Base-by-base conservation (phyloP, 257 asterid genomes). In the Solanum pennellii region DNA sequence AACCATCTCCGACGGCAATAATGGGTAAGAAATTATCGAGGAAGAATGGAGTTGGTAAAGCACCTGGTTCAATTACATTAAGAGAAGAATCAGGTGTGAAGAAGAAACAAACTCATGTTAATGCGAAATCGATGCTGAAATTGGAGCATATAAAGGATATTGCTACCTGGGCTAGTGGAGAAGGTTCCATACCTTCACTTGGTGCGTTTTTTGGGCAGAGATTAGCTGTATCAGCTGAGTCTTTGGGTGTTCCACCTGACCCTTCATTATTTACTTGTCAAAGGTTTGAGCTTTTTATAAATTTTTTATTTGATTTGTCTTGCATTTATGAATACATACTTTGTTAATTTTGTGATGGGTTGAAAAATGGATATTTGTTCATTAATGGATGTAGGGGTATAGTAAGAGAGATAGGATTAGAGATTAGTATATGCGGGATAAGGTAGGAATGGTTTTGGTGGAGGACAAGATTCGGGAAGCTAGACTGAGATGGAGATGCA, bases 161-260 rank as follows among this genome's bases (percentile, higher is more conserved):
- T 44, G 94, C 98, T 12, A 27, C 85, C 10, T 94, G 98, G 96
- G 92, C 92, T 11, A 90, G 89, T 39, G 76, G 49, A 3, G 92
- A 93, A 89, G 88, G 92, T 60, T 89, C 91, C 39, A 62, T 96
- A 47, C 92, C 95, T 69, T 87, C 94, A 12, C 92, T 95, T 16
- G 97, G 90, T 37, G 97, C 97, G 39, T 91, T 94, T 87, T 93
- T 91, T 49, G 98, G 98, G 16, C 90, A 92, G 82, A 94, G 94
- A 27, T 88, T 95, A 86, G 97, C 95, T 83, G 92, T 96, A 86
- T 89, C 92, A 16, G 88, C 89, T 14, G 95, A 95, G 85, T 93
- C 93, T 18, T 84, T 92, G 90, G 95, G 91, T 44, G 84, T 92
- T 74, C 92, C 93, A n/a, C 83, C 91, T 9, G 95, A 94, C 85